These are phyloP conservation scores for Dictyophora rubrovolvata DNA, from an alignment of 768 basidiomycete genomes.

Conservation along the genomic window DNA sequence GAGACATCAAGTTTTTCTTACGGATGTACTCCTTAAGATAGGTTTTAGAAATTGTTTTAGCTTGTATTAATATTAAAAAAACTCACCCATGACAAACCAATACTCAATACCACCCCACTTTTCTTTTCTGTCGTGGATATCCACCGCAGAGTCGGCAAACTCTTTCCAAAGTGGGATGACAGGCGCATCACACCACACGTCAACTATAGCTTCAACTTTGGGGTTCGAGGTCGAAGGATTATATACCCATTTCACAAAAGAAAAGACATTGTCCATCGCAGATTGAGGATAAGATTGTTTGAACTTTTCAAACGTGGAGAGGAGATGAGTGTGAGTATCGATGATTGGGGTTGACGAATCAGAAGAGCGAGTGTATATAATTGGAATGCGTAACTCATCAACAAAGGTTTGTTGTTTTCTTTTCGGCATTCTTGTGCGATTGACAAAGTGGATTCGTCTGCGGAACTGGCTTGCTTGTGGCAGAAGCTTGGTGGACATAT, in stretches of 20 bases:
- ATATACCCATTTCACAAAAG: conserved; percentile 59
- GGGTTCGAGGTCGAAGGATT: conserved; percentile 16
- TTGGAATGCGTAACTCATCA: not conserved
- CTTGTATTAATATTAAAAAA: not conserved
- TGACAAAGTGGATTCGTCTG: not conserved
- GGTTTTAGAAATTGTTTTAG: not conserved
- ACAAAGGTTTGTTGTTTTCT: not conserved
- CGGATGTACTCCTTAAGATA: conserved; percentile 59
- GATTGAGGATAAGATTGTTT: conserved; percentile 50
- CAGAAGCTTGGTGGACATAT: not conserved
- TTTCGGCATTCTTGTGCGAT: not conserved
- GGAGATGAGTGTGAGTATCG: conserved; percentile 82
- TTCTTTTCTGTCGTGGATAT: conserved; percentile 31
- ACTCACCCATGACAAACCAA: conserved; percentile 74
- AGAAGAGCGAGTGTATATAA: not conserved
- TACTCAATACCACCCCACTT: conserved; percentile 66
- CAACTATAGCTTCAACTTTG: conserved; percentile 58
- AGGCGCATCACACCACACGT: conserved; percentile 86
- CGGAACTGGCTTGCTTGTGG: not conserved
- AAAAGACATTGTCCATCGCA: conserved; percentile 44
- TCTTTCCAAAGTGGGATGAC: conserved; percentile 53
- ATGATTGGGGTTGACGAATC: conserved; percentile 34
- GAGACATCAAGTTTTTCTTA: conserved; percentile 26
- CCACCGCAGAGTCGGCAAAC: conserved; percentile 61
- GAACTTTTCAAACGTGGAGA: conserved; percentile 61